Conservation (phyloP, 306 rosid genomes). For the Cucumis hystrix region DNA sequence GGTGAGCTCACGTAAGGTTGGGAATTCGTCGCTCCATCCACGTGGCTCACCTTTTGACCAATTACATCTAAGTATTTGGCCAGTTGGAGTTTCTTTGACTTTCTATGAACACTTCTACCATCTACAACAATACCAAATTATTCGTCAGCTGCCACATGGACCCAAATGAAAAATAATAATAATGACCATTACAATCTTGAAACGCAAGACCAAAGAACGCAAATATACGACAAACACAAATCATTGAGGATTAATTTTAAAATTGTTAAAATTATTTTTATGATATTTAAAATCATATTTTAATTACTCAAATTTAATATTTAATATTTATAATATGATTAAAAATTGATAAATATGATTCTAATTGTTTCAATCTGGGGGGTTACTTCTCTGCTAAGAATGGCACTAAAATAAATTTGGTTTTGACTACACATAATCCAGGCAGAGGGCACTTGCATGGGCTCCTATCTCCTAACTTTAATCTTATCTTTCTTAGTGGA, state of each 20-base stretch:
- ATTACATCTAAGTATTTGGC: conserved; percentile 25
- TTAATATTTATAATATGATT: too few relatives aligned
- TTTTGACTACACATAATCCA: background rate
- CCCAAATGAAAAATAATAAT: too few relatives aligned
- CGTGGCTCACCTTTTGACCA: conserved; percentile 13
- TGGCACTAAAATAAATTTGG: background rate
- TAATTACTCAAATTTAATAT: too few relatives aligned
- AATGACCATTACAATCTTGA: too few relatives aligned
- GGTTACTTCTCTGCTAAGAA: background rate
- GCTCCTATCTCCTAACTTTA: background rate
- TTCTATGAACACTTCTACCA: background rate
- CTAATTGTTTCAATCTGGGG: background rate
- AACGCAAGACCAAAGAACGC: too few relatives aligned
- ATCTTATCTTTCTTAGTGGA: background rate
- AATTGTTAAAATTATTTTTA: too few relatives aligned
- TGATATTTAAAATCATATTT: too few relatives aligned
- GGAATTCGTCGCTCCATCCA: conserved; percentile 17
- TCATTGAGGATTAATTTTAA: too few relatives aligned
- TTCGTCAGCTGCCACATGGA: too few relatives aligned
- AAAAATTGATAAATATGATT: too few relatives aligned
- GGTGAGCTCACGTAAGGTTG: conserved; percentile 70
- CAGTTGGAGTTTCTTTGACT: conserved; percentile 34
- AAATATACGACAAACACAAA: too few relatives aligned
- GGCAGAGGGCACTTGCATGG: background rate
- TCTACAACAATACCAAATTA: background rate